Percentiles rank a stretch among this genome's conserved stretches.
Evolutionary conservation across 2,329 filamentous ascomycete species (phyloP).

Genomic region (Epichloe bromicola): DNA sequence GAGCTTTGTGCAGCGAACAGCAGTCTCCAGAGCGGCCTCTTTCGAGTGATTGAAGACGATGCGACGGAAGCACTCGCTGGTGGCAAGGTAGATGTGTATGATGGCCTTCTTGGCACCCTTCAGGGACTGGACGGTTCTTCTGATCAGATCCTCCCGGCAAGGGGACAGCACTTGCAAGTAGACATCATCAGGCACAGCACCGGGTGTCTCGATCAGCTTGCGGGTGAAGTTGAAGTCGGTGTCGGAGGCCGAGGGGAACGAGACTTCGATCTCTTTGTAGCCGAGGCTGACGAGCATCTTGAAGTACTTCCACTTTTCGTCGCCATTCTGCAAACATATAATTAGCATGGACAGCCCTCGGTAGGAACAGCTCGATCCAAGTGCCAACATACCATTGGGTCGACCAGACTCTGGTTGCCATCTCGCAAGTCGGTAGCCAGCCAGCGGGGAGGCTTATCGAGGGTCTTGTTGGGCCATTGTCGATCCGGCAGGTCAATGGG

Average conservation of each 20-base stretch:
- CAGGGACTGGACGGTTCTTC: conserved; percentile 76
- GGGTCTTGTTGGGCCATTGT: conserved; percentile 72
- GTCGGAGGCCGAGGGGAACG: conserved; percentile 86
- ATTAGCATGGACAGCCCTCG: background rate
- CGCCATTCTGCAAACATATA: conserved; percentile 53
- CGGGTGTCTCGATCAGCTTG: conserved; percentile 72
- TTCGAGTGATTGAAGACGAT: conserved; percentile 83
- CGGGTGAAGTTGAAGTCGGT: conserved; percentile 95
- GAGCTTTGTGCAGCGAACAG: conserved; percentile 74
- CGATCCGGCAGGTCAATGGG: conserved; percentile 48
- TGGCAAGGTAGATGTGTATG: conserved; percentile 90
- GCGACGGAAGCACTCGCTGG: conserved; percentile 86
- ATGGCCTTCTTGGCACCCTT: conserved; percentile 86
- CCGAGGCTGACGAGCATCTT: conserved; percentile 84
- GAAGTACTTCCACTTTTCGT: conserved; percentile 93
- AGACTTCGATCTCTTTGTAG: conserved; percentile 96
- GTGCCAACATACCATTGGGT: conserved; percentile 61
- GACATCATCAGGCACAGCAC: conserved; percentile 75
- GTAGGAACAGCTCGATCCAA: background rate
- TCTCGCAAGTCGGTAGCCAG: conserved; percentile 73
- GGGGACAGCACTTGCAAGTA: conserved; percentile 86
- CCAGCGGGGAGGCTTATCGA: conserved; percentile 82
- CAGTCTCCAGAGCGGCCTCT: conserved; percentile 67
- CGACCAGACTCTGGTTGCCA: conserved; percentile 85
- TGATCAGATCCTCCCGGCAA: conserved; percentile 83